These are phyloP conservation scores for Pseudocercospora crystallina DNA, from an alignment of 2,329 filamentous ascomycete genomes.

Conservation along the genomic window DNA sequence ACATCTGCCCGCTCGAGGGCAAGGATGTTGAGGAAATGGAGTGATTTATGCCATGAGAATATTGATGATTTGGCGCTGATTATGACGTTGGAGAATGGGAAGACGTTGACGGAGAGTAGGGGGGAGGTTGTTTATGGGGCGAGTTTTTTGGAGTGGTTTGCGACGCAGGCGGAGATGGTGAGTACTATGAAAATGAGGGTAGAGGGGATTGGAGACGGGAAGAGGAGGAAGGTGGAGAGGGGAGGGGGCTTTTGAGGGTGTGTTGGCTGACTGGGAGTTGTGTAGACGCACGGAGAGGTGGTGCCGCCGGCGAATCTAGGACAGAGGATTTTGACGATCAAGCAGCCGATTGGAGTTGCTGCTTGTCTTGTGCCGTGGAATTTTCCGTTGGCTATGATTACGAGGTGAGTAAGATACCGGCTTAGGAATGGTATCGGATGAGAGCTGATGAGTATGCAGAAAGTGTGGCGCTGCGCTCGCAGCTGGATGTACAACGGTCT, in stretches of 20 bases:
- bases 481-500: constrained; percentile 35
- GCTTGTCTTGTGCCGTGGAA: constrained; percentile 34
- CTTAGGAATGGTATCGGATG: too few relatives aligned
- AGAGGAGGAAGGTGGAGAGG: too few relatives aligned
- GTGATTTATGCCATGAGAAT: constrained; percentile 30
- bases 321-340: constrained; percentile 29
- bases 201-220: too few relatives aligned
- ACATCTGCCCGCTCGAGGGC: constrained; percentile 26
- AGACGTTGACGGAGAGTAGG: constrained; percentile 31
- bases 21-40: constrained; percentile 31
- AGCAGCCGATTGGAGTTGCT: constrained; percentile 32
- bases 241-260: too few relatives aligned
- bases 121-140: constrained; percentile 35
- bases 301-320: constrained; percentile 23
- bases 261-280: too few relatives aligned
- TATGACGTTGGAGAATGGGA: constrained; percentile 36
- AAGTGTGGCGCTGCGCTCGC: constrained; percentile 36
- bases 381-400: constrained; percentile 41
- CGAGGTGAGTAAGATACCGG: too few relatives aligned
- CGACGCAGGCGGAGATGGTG: constrained; percentile 29
- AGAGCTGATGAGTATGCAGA: too few relatives aligned
- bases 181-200: too few relatives aligned
- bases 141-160: constrained; percentile 35
- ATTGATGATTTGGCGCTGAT: constrained; percentile 33
- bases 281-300: constrained; percentile 28